These are phyloP conservation scores for Colletotrichum chlorophyti DNA, from an alignment of 2,329 filamentous ascomycete genomes.

Conservation along the genomic window DNA sequence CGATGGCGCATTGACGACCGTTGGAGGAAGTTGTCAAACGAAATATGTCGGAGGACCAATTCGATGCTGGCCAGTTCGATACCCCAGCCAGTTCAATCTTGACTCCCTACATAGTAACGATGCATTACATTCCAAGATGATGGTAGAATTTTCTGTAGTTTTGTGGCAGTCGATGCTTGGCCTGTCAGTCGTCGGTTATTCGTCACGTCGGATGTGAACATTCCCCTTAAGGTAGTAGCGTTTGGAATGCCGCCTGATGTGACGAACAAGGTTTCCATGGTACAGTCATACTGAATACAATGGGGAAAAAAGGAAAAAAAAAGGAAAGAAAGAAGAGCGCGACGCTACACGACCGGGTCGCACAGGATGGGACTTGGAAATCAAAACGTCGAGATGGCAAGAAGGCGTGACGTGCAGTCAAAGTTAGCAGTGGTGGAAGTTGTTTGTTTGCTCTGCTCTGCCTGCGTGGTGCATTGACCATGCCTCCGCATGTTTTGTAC, in stretches of 20 bases:
- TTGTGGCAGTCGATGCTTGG: neutral
- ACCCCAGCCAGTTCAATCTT: neutral
- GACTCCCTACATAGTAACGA: too few relatives aligned
- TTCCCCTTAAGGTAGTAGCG: conserved; percentile 4
- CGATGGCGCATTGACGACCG: conserved; percentile 19
- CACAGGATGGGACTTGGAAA: too few relatives aligned
- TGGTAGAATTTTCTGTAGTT: too few relatives aligned
- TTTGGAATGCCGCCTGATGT: conserved; percentile 2
- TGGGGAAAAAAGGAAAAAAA: too few relatives aligned
- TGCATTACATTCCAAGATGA: too few relatives aligned
- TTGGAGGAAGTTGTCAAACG: conserved; percentile 18
- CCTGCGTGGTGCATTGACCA: too few relatives aligned
- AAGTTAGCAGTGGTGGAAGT: too few relatives aligned
- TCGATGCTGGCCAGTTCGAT: neutral
- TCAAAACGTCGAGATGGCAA: too few relatives aligned
- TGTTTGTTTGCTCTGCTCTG: neutral
- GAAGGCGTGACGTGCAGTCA: too few relatives aligned
- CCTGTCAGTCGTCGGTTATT: conserved; percentile 1
- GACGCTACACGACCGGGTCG: conserved; percentile 4
- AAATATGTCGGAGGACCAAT: conserved; percentile 18
- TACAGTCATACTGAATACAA: too few relatives aligned
- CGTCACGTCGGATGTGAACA: conserved; percentile 14
- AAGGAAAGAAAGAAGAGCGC: neutral
- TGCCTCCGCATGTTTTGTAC: too few relatives aligned
- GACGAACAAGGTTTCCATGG: conserved; percentile 12